A percentile compares a stretch with the other conserved stretches of the same genome.
phyloP scores from a whole-genome alignment of 495 filamentous ascomycete genomes.

The Pseudoneurospora amorphoporcata region DNA sequence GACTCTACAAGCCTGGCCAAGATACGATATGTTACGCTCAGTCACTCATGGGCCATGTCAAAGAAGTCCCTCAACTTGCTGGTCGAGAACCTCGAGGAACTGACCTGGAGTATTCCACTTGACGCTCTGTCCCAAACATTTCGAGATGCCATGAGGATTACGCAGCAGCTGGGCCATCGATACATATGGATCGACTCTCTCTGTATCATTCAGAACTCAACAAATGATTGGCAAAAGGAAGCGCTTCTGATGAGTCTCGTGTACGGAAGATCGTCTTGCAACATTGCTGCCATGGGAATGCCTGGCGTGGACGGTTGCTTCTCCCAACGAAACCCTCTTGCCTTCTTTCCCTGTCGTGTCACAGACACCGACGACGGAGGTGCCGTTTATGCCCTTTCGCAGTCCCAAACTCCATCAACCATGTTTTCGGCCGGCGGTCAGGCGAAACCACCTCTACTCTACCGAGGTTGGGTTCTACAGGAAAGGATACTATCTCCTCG shows the following conservation, averaged over 20 bases:
- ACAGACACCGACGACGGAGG: background rate
- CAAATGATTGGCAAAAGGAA: constrained; percentile 2
- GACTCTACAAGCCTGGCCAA: background rate
- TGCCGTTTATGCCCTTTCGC: background rate
- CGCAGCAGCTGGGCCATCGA: background rate
- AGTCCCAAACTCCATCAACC: background rate
- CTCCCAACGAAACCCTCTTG: background rate
- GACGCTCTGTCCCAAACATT: background rate
- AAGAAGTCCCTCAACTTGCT: background rate
- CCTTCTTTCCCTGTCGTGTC: background rate
- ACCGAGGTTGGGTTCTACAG: constrained; percentile 7
- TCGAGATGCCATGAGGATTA: constrained; percentile 2
- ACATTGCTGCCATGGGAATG: constrained; percentile 1
- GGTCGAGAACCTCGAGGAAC: background rate
- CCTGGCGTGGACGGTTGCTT: background rate
- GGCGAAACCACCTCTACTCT: constrained; percentile 1
- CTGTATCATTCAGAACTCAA: constrained; percentile 5
- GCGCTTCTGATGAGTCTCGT: constrained; percentile 3
- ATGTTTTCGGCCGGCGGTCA: background rate
- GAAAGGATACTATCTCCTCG: constrained; percentile 4
- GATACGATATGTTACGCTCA: constrained; percentile 37
- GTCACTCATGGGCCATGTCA: constrained; percentile 3
- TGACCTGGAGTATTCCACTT: background rate
- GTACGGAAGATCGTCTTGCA: background rate
- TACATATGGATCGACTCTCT: background rate